phyloP scores from a whole-genome alignment of 208 protist species.

The Wallacemonas sp. region DNA sequence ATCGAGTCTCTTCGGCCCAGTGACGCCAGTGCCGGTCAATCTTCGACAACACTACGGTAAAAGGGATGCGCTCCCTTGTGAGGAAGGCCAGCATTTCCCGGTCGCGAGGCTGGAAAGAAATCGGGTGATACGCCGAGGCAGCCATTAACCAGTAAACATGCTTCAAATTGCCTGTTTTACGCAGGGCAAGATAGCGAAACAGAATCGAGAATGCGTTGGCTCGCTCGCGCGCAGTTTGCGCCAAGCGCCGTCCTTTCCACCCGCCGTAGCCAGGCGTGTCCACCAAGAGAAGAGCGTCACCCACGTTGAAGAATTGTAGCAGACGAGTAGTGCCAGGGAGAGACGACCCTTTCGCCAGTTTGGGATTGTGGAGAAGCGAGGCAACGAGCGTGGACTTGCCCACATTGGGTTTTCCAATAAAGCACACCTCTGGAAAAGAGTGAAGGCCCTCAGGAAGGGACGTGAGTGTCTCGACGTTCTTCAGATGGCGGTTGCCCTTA shows the following conservation, averaged over 20 bases:
- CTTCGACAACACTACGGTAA: slow-evolving; percentile 83
- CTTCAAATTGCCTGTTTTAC: slow-evolving; percentile 71
- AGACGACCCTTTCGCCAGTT: slow-evolving; percentile 45
- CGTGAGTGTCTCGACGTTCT: slow-evolving; percentile 75
- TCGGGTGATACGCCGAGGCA: slow-evolving; percentile 27
- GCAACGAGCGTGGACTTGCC: slow-evolving; percentile 89
- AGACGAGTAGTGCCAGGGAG: slow-evolving; percentile 67
- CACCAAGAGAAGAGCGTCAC: slow-evolving; percentile 80
- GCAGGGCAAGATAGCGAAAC: slow-evolving; percentile 84
- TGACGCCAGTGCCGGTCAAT: slow-evolving; percentile 70
- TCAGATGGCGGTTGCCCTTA: slow-evolving; percentile 79
- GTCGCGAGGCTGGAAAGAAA: slow-evolving; percentile 69
- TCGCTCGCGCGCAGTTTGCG: slow-evolving; percentile 31
- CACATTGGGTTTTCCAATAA: slow-evolving; percentile 86
- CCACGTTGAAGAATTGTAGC: slow-evolving; percentile 91
- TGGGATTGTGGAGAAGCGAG: slow-evolving; percentile 73
- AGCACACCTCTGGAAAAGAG: slow-evolving; percentile 89
- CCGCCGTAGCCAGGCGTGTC: slow-evolving; percentile 89
- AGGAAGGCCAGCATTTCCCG: slow-evolving; percentile 79
- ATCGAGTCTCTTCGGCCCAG: slow-evolving; percentile 12
- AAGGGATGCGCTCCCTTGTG: slow-evolving; percentile 64
- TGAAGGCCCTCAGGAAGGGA: slow-evolving; percentile 83
- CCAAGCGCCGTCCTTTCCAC: slow-evolving; percentile 55
- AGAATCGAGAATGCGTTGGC: slow-evolving; percentile 80
- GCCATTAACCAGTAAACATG: slow-evolving; percentile 88